Base-by-base conservation (phyloP, 805 yeast species). In the Pichia heedii region DNA sequence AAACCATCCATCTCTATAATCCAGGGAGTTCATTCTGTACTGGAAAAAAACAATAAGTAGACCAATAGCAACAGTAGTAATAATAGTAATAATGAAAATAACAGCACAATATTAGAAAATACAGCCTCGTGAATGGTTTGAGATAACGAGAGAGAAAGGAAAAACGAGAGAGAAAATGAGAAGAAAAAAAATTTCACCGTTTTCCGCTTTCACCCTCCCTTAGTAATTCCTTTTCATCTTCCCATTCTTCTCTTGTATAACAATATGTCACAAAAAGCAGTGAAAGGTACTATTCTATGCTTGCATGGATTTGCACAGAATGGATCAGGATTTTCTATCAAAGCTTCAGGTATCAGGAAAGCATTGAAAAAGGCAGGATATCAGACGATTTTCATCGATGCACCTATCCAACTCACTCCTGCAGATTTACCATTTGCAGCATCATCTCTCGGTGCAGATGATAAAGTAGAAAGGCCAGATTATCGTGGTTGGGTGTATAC, bases 251-350 rank as follows among this genome's bases (percentile, higher is more conserved):
- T 2, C 7, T 19, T 7, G 19, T 8, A 13, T 22, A 26, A 3
- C 29, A 19, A 44, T n/a, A 45, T 47, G 63, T 54, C 64, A 36
- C 57, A 38, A 37, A 50, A 48, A 26, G 50, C 34, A 4, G 33
- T 57, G 29, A 61, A 54, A 40, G 67, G 67, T 27, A 79, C 79
- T 52, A 70, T 90, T 22, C 68, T 90, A n/a, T 90, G 93, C 62
- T 67, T 93, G 24, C 98, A 90, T 52, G 97, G 98, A 0, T 88
- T 80, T 62, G 77, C 89, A 15, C 96, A 90, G 68, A 82, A 80
- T 49, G 90, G 90, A 7, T 72, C 81, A 35, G 71, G 81, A 13
- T 90, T 90, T 64, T 82, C 94, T 43, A 85, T 83, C 53, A 90
- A 93, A 61, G 81, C 96, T 0, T 80, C 95, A 2, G 97, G 95